A percentile compares a stretch with the other conserved stretches of the same genome.
These are phyloP conservation scores for Fennellomyces sp. DNA, from an alignment of 371 early-diverging fungal genomes.

Conservation along the genomic window DNA sequence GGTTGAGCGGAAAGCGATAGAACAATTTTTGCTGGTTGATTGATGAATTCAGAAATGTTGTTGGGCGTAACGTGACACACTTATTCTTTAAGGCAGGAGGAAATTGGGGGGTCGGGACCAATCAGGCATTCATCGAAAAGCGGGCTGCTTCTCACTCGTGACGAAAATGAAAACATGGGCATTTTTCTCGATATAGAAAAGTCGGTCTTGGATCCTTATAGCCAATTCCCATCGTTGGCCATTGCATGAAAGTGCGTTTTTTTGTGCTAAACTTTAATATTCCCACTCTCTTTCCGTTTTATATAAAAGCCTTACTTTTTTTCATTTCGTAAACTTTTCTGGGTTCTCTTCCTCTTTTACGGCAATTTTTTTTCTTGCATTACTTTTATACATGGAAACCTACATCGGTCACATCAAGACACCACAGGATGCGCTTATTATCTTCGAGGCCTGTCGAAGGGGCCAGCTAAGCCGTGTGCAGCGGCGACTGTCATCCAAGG, in stretches of 20 bases:
- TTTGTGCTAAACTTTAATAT: background rate
- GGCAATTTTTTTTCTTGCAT: slow-evolving; percentile 18
- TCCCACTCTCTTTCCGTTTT: too few relatives aligned
- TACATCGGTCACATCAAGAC: slow-evolving; percentile 80
- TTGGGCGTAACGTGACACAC: background rate
- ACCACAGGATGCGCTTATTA: slow-evolving; percentile 77
- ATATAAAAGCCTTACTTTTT: background rate
- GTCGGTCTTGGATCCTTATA: background rate
- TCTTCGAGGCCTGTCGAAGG: slow-evolving; percentile 82
- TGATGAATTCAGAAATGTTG: background rate
- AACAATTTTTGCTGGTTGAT: slow-evolving; percentile 1
- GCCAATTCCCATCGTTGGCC: background rate
- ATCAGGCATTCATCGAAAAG: background rate
- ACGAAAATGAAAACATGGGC: slow-evolving; percentile 8
- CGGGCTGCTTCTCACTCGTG: background rate
- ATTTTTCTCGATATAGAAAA: slow-evolving; percentile 11
- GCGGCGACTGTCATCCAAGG: slow-evolving; percentile 77
- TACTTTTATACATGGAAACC: slow-evolving; percentile 60
- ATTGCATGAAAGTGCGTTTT: slow-evolving; percentile 1
- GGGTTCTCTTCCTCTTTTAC: slow-evolving; percentile 14
- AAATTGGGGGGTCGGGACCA: too few relatives aligned
- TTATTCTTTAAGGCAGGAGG: background rate
- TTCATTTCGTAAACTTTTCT: background rate
- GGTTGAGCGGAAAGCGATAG: background rate
- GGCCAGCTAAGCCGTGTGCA: slow-evolving; percentile 71